These are phyloP conservation scores for Pseudotsuga menziesii DNA, from an alignment of 75 land plant species.

Conservation along the genomic window DNA sequence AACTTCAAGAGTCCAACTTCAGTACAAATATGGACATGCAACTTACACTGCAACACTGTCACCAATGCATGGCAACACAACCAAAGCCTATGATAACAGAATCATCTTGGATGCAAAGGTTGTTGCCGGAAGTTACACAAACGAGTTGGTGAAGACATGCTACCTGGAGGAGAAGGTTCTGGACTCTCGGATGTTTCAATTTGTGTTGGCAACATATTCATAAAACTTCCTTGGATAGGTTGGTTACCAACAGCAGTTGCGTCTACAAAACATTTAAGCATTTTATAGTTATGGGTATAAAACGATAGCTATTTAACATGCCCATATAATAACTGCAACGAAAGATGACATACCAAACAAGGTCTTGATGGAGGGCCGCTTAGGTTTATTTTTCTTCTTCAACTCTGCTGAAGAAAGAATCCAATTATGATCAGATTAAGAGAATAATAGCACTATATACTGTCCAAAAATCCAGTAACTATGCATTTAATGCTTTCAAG, in stretches of 20 bases:
- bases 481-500: not conserved
- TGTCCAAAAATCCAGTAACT: not conserved
- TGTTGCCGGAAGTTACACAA: not conserved
- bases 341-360: constrained; percentile 63
- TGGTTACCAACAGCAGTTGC: constrained; percentile 32
- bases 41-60: not conserved
- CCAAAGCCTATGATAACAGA: not conserved
- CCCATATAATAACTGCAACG: not conserved
- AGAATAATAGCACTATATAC: not conserved
- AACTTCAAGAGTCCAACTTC: constrained; percentile 11
- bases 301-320: not conserved
- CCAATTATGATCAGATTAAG: not conserved
- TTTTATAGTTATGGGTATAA: not conserved
- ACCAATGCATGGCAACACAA: not conserved
- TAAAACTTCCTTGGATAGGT: constrained; percentile 54
- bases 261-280: constrained; percentile 25
- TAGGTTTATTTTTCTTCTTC: constrained; percentile 79
- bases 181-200: constrained; percentile 54
- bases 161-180: constrained; percentile 40
- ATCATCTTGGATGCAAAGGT: constrained; percentile 1
- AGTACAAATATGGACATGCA: constrained; percentile 2
- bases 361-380: constrained; percentile 84
- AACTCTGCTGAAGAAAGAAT: constrained; percentile 62
- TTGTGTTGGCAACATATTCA: constrained; percentile 55
- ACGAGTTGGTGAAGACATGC: constrained; percentile 14